phyloP scores from a whole-genome alignment of 1,284 basidiomycete species.

The Naganishia cerealis region DNA sequence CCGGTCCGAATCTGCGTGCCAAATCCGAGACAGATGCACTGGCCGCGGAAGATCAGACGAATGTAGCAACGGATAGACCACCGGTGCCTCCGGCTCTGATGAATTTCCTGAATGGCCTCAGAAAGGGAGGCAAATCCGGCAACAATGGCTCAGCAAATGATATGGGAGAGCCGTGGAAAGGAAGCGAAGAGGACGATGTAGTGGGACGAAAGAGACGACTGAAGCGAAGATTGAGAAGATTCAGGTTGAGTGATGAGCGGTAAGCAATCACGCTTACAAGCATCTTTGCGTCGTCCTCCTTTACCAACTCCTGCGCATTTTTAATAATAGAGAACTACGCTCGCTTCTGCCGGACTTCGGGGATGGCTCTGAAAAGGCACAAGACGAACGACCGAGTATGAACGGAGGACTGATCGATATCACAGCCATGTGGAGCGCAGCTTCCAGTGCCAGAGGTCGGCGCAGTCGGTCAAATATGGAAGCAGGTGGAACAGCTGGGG shows the following conservation, averaged over 20 bases:
- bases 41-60: conserved; percentile 51
- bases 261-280: not conserved
- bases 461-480: conserved; percentile 7
- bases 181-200: conserved; percentile 63
- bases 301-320: not conserved
- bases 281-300: not conserved
- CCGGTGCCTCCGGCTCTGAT: conserved; percentile 36
- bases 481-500: conserved; percentile 26
- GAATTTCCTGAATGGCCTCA: conserved; percentile 19
- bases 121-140: conserved; percentile 11
- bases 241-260: conserved; percentile 32
- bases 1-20: conserved; percentile 23
- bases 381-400: not conserved
- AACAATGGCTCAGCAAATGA: not conserved
- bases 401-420: conserved; percentile 10
- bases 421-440: conserved; percentile 7
- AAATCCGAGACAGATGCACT: conserved; percentile 25
- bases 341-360: conserved; percentile 24
- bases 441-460: not conserved
- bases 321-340: conserved; percentile 11
- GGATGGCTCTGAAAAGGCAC: not conserved
- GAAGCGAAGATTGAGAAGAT: conserved; percentile 25
- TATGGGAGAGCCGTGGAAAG: conserved; percentile 52
- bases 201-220: conserved; percentile 24
- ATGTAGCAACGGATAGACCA: conserved; percentile 47